Base-by-base conservation (phyloP, 1,284 basidiomycete species). In the Ustilago sp. region DNA sequence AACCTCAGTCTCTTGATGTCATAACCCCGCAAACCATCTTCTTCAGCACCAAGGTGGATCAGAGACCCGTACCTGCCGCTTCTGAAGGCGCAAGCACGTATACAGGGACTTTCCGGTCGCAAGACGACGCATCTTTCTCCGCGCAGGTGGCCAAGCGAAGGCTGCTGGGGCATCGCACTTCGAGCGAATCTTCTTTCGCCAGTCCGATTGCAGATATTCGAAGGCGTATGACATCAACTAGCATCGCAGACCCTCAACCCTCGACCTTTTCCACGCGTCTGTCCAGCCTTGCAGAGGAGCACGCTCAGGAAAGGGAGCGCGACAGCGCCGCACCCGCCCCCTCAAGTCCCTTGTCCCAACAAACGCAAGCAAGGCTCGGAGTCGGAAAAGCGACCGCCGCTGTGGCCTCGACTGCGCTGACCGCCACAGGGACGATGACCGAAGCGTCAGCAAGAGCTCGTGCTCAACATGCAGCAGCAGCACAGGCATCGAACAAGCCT, bases 21-120 rank as follows among this genome's bases (percentile, higher is more conserved):
- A 92, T 98, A n/a, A 93, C 95, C 0, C 94, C 94, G 6, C 94
- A 94, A 73, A 99, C 95, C 0, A 93, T 99, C 28, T 98, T 99
- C 87, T 89, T 99, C 79, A 93, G 91, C 43, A 50, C 74, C 34
- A 81, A 72, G 38, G 43, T 62, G 4, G 62, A 64, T 11, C 51
- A 55, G 35, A 59, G 61, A 13, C 55, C 62, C 41, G 51, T 59
- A 32, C 38, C 55, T n/a, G 31, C 51, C 3, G 57, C 58, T 1
- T 66, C 63, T 13, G 66, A 72, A 31, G 58, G 65, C n/a, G 74
- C 66, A 28, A 77, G 69, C 45, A 56, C 66, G 19, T 63, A 62
- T 32, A 77, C 72, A 1, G 70, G 71, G 7, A 81, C 80, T 1
- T 60, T 79, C 38, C 62, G 74, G 4, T 82, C 80, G 48, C 79